These are phyloP conservation scores for Thozetella sp. DNA, from an alignment of 495 filamentous ascomycete species.

Conservation along the genomic window DNA sequence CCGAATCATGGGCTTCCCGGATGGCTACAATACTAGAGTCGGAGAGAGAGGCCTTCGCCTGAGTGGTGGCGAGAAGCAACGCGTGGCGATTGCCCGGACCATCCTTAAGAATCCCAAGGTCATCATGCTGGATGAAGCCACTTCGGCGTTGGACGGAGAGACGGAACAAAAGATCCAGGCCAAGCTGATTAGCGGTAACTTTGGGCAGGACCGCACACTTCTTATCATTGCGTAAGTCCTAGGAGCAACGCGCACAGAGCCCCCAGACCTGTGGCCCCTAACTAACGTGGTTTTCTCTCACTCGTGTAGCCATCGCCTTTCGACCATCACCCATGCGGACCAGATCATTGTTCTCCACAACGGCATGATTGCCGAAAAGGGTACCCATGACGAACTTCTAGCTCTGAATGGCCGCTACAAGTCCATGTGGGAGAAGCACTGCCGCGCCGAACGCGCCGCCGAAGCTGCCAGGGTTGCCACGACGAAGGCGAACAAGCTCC, in stretches of 20 bases:
- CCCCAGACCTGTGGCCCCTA: background rate
- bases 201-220: conserved; percentile 80
- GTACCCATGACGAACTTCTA: conserved; percentile 81
- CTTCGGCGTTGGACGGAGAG: conserved; percentile 86
- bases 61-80: conserved; percentile 92
- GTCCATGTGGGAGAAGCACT: conserved; percentile 93
- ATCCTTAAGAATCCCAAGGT: conserved; percentile 92
- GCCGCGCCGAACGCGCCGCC: conserved; percentile 75
- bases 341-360: conserved; percentile 89
- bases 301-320: conserved; percentile 68
- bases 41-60: conserved; percentile 94
- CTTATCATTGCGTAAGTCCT: conserved; percentile 51
- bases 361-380: conserved; percentile 77
- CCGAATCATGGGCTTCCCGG: conserved; percentile 88
- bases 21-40: conserved; percentile 85
- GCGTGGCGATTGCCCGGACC: conserved; percentile 90
- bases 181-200: conserved; percentile 71
- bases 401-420: conserved; percentile 74
- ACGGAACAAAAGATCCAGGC: conserved; percentile 92
- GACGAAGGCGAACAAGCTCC: conserved; percentile 52
- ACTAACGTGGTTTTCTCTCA: conserved; percentile 1
- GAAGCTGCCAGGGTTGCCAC: conserved; percentile 60
- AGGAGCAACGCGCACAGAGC: background rate
- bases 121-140: conserved; percentile 94
- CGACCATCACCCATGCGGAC: conserved; percentile 87